Conservation (phyloP, 805 yeast species). For the Ogataea chonburiensis region DNA sequence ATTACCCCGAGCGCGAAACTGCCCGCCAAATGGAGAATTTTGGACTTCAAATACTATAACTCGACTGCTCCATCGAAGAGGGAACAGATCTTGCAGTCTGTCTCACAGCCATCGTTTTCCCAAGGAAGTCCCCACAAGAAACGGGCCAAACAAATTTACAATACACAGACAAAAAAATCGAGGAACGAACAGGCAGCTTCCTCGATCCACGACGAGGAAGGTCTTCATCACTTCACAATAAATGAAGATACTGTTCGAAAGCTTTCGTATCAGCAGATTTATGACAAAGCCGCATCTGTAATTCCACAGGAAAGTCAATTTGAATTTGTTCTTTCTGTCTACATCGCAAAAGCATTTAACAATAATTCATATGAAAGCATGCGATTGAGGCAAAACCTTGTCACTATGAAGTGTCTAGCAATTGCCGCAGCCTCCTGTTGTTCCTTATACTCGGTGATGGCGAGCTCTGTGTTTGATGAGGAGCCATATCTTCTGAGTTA, state of each 20-base stretch:
- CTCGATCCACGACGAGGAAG: slow-evolving; percentile 35
- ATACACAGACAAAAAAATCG: slow-evolving; percentile 23
- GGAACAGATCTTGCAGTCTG: slow-evolving; percentile 1
- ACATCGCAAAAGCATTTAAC: slow-evolving; percentile 72
- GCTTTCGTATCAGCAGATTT: slow-evolving; percentile 57
- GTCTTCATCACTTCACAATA: slow-evolving; percentile 50
- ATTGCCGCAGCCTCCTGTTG: slow-evolving; percentile 62
- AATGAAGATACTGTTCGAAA: slow-evolving; percentile 57
- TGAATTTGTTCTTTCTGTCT: slow-evolving; percentile 59
- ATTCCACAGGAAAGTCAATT: slow-evolving; percentile 66
- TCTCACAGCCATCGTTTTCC: slow-evolving; percentile 5
- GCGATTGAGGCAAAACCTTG: slow-evolving; percentile 54
- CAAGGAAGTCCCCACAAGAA: slow-evolving; percentile 19
- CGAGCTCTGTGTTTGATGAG: slow-evolving; percentile 64
- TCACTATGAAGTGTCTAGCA: slow-evolving; percentile 64
- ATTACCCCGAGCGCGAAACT: slow-evolving; percentile 34
- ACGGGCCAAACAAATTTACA: slow-evolving; percentile 18
- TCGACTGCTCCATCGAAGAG: slow-evolving; percentile 19
- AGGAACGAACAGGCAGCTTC: slow-evolving; percentile 18
- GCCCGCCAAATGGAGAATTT: slow-evolving; percentile 56
- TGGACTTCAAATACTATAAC: slow-evolving; percentile 54
- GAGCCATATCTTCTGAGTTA: slow-evolving; percentile 71
- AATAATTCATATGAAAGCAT: slow-evolving; percentile 50
- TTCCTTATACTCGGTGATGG: slow-evolving; percentile 55
- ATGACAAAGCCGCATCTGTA: slow-evolving; percentile 53